Evolutionary conservation across 176 grass and related monocot genomes (phyloP).

Genomic region (Pontederia paniculata): DNA sequence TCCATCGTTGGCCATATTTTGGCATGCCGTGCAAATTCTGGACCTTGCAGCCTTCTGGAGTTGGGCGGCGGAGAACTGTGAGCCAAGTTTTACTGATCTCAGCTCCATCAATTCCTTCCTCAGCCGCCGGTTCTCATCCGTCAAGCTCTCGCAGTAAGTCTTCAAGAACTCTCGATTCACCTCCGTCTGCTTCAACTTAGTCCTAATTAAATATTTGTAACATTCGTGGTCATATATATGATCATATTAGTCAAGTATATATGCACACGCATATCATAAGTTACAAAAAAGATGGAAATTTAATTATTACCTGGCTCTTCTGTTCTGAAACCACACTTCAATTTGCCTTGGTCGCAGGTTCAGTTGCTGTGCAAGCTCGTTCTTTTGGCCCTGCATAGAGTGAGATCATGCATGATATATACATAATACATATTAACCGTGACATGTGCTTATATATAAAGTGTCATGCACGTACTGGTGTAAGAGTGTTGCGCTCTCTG

Average conservation of each 20-base stretch:
- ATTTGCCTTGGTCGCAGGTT: conserved; percentile 3
- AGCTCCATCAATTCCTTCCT: conserved; percentile 6
- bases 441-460: background rate
- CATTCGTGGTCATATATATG: no score
- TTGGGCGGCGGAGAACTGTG: background rate
- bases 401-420: no score
- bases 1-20: background rate
- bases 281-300: background rate
- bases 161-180: background rate
- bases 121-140: background rate
- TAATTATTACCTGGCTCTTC: conserved; percentile 1
- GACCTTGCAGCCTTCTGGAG: background rate
- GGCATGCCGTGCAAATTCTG: background rate
- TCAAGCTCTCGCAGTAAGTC: background rate
- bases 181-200: conserved; percentile 10
- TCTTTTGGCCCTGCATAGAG: background rate
- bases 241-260: background rate
- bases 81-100: background rate
- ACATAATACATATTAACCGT: no score
- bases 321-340: conserved; percentile 9
- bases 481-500: conserved; percentile 1
- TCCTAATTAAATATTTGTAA: background rate
- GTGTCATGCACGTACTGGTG: background rate
- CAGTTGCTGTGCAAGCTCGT: background rate
- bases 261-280: background rate